Conservation (phyloP, 257 asterid species). For the Nicotiana undulata region DNA sequence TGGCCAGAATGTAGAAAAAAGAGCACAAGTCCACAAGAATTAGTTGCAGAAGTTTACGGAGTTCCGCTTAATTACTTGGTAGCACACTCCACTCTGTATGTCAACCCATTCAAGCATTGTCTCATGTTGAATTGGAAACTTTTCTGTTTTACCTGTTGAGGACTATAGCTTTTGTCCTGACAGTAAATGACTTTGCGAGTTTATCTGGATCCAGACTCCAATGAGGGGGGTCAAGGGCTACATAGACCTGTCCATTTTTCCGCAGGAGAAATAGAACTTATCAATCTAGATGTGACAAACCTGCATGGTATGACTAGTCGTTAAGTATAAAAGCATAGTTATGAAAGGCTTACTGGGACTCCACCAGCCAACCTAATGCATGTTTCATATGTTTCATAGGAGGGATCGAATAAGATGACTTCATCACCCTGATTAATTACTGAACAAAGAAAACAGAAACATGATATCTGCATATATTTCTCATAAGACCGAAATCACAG, state of each 20-base stretch:
- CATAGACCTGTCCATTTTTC: constrained; percentile 50
- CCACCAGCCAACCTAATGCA: constrained; percentile 92
- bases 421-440: constrained; percentile 78
- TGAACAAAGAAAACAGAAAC: constrained; percentile 19
- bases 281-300: background rate
- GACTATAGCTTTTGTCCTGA: constrained; percentile 67
- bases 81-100: background rate
- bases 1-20: background rate
- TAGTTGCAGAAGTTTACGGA: background rate
- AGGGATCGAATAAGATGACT: constrained; percentile 81
- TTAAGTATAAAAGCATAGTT: background rate
- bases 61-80: background rate
- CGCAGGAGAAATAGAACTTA: constrained; percentile 3
- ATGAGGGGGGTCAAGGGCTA: constrained; percentile 75
- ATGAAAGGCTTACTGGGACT: constrained; percentile 54
- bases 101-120: background rate
- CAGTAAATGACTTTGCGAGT: constrained; percentile 48
- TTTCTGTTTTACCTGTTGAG: constrained; percentile 56
- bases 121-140: background rate
- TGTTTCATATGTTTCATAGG: constrained; percentile 72
- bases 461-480: background rate
- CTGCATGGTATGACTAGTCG: background rate
- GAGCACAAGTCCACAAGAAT: background rate
- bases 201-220: constrained; percentile 60
- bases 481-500: too few species aligned